Base-by-base conservation (phyloP, 176 grass and related monocot genomes). In the Typha latifolia region DNA sequence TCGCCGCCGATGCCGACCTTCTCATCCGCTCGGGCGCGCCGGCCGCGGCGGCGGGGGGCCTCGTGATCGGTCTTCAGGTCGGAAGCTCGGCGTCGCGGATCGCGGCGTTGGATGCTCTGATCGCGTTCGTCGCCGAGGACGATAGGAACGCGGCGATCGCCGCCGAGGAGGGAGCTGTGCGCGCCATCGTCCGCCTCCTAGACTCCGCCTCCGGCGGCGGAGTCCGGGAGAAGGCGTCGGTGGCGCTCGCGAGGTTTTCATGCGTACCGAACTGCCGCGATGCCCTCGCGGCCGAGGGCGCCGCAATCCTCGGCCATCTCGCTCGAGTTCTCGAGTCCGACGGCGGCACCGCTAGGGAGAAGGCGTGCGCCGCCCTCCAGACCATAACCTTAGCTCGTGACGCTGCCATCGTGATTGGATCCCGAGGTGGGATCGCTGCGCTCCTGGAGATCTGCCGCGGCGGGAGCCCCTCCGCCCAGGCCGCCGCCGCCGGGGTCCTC, bases 401-500 rank as follows among this genome's bases (percentile, higher is more conserved):
- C 62, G 86, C 73, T 0, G 68, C 82, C 2, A 73, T 90, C 0
- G 68, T 71, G 4, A 63, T 96, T 16, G 80, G 70, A 0, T 74
- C 87, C 18, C 85, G 87, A 6, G 92, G 87, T 0, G 92, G 87
- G 4, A 87, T 91, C 49, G 82, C 71, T 2, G 80, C 92, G 6
- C 92, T 96, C 24, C 83, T 96, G 21, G 77, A 56, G 2, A 82
- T 84, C 1, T 88, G 87, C 72, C 74, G 72, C 0, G 62, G 65
- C 12, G 87, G 91, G 14, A 91, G 84, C 0, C 84, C 84, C 2
- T 82, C 91, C 2, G 63, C 84, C 8, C 91, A 91, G 74, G 87
- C 91, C 5, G 72, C 84, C 1, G 91, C 91, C 5, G 82, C 62
- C 9, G 77, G 69, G 4, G 91, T 96, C 62, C 80, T 96, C 19